These are phyloP conservation scores for Chalaropsis thielavioides DNA, from an alignment of 2,329 filamentous ascomycete genomes.

Conservation along the genomic window DNA sequence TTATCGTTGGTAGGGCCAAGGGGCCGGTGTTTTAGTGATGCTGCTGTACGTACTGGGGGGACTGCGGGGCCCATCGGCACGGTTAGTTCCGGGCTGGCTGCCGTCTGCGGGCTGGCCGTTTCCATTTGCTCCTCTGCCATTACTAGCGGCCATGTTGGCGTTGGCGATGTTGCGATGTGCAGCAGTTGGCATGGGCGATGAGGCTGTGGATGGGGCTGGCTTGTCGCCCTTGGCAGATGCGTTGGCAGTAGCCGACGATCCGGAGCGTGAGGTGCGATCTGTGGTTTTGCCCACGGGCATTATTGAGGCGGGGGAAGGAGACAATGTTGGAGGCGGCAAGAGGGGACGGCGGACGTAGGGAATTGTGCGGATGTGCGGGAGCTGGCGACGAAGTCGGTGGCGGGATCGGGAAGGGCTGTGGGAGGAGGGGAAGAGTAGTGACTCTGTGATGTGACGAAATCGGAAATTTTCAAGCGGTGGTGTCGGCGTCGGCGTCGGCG, in stretches of 20 bases:
- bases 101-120: constrained; percentile 11
- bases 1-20: too few species aligned
- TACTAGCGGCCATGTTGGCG: constrained; percentile 1
- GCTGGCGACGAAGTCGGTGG: neutral
- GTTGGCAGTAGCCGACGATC: constrained; percentile 10
- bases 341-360: neutral
- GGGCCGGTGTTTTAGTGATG: too few species aligned
- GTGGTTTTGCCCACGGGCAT: constrained; percentile 14
- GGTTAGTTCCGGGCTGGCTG: constrained; percentile 19
- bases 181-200: neutral
- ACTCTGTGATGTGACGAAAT: too few species aligned
- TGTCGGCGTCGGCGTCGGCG: neutral
- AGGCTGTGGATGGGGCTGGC: neutral
- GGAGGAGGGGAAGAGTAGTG: too few species aligned
- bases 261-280: constrained; percentile 11
- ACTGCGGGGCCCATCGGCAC: constrained; percentile 47
- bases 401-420: too few species aligned
- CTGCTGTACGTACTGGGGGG: constrained; percentile 40
- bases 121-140: neutral
- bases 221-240: constrained; percentile 13
- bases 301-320: neutral
- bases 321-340: neutral
- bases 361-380: neutral
- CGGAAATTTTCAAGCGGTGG: too few species aligned
- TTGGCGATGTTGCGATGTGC: constrained; percentile 11